Evolutionary conservation across 2,329 filamentous ascomycete genomes (phyloP).

Genomic region (Penicillium sp.): DNA sequence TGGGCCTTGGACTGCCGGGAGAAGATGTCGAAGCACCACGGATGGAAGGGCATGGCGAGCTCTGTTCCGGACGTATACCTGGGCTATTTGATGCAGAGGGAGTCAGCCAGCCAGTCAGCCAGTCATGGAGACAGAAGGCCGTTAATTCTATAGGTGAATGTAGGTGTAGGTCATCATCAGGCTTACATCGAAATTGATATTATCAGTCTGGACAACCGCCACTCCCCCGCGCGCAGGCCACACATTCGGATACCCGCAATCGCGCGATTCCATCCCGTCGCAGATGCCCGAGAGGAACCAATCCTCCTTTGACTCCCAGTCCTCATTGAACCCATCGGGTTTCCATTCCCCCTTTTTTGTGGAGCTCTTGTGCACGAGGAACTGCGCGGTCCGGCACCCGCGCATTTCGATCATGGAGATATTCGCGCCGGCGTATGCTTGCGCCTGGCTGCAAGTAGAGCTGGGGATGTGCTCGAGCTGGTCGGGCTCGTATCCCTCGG

Average conservation of each 20-base stretch:
- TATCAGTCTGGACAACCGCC: not conserved
- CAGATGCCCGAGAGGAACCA: conserved; percentile 3
- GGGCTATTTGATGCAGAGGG: too few species aligned
- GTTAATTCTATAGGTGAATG: too few species aligned
- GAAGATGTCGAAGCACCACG: conserved; percentile 30
- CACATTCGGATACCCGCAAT: not conserved
- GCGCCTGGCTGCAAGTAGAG: not conserved
- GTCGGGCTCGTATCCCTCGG: not conserved
- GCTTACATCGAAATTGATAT: not conserved
- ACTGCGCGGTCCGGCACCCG: conserved; percentile 24
- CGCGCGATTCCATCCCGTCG: not conserved
- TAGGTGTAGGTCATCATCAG: too few species aligned
- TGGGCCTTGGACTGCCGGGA: conserved; percentile 21
- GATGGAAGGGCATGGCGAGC: conserved; percentile 25
- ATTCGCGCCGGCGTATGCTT: not conserved
- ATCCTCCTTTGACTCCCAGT: not conserved
- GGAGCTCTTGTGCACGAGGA: conserved; percentile 17
- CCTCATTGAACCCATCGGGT: not conserved
- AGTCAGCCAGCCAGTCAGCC: too few species aligned
- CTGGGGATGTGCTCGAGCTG: conserved; percentile 4
- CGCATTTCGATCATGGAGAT: conserved; percentile 24
- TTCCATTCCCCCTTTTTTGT: not conserved
- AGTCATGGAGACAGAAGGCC: too few species aligned
- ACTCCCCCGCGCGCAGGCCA: not conserved
- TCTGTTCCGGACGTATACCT: not conserved